These are phyloP conservation scores for Neonectria hederae DNA, from an alignment of 2,329 filamentous ascomycete species.

Conservation along the genomic window DNA sequence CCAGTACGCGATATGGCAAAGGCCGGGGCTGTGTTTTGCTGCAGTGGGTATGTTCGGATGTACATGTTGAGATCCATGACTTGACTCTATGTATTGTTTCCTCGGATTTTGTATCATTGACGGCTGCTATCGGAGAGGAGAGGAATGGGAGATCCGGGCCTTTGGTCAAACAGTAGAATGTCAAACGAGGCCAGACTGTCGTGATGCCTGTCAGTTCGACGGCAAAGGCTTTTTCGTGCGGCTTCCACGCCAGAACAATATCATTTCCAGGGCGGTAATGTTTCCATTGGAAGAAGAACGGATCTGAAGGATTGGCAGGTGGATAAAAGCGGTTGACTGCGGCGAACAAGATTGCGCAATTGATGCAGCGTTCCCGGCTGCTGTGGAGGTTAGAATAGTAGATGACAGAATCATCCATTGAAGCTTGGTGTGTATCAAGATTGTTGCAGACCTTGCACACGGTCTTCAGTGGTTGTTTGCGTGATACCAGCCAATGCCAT, in stretches of 20 bases:
- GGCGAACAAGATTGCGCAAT: conserved; percentile 12
- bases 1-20: conserved; percentile 21
- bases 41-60: conserved; percentile 20
- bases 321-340: conserved; percentile 10
- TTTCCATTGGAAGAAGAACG: conserved; percentile 11
- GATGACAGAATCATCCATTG: not conserved
- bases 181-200: conserved; percentile 7
- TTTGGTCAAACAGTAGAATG: conserved; percentile 16
- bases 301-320: not conserved
- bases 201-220: not conserved
- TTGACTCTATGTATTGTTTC: conserved; percentile 19
- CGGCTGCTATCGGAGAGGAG: conserved; percentile 12
- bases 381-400: not conserved
- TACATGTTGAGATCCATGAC: conserved; percentile 18
- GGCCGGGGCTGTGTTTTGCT: conserved; percentile 16
- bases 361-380: not conserved
- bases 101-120: conserved; percentile 24
- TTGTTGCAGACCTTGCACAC: conserved; percentile 6
- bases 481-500: not conserved
- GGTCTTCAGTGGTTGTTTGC: not conserved
- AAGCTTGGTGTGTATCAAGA: not conserved
- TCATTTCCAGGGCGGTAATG: not conserved
- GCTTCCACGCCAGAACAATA: conserved; percentile 16
- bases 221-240: not conserved
- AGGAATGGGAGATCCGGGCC: conserved; percentile 5